Base-by-base conservation (phyloP, 257 asterid species). In the Galeopsis tetrahit region DNA sequence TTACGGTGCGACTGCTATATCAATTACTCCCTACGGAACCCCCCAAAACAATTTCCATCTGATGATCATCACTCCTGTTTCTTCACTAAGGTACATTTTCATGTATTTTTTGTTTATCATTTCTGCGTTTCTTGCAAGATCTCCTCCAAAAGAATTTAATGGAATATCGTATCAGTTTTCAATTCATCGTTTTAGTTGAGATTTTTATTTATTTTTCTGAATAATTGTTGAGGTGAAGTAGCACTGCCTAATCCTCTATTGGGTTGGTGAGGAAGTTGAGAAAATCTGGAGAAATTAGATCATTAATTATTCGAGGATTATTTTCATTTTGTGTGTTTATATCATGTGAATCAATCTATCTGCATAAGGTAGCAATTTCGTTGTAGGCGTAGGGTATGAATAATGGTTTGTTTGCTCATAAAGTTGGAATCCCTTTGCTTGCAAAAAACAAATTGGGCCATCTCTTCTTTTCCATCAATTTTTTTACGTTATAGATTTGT, bases 191-290 rank as follows among this genome's bases (percentile, higher is more conserved):
- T 77, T 73, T 35, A 4, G 8, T 42, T 9, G 36, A 6, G 17
- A 2, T 1, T 4, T 72, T 35, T 51, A 7, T 9, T 63, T 3
- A 4, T 10, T 10, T 57, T 34, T 10, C 11, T n/a, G 3, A 9
- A 28, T 58, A 32, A 58, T 34, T 9, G 17, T 34, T 15, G n/a
- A 35, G 66, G 42, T 62, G 59, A 76, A 63, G 66, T 43, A 21
- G 48, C 61, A 2, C 43, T 44, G 65, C 11, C 57, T 55, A 10
- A n/a, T 70, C 9, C 13, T n/a, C 13, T n/a, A 44, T 64, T 58
- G 31, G 77, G 75, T 74, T 46, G 77, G 80, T 63, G 62, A 62
- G 75, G 77, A 74, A 58, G 87, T 68, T 80, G 73, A 43, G 79
- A 59, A 77, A 63, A 7, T 61, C 31, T 59, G 64, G 52, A 61